These are phyloP conservation scores for Colletotrichum aenigma DNA, from an alignment of 2,329 filamentous ascomycete genomes.

Conservation along the genomic window DNA sequence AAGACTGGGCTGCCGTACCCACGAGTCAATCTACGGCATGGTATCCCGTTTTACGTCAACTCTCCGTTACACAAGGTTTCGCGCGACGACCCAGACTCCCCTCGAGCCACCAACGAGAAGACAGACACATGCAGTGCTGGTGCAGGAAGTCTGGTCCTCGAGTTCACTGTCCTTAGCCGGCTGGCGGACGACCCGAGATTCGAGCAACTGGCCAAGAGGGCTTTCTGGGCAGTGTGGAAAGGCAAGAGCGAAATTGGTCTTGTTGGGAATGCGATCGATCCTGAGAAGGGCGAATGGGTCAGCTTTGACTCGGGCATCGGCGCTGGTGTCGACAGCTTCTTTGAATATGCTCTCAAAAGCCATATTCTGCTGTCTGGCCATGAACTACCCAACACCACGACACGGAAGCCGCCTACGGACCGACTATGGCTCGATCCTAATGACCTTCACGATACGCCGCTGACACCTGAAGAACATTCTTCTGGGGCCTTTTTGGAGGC, in stretches of 20 bases:
- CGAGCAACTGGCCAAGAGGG: constrained; percentile 85
- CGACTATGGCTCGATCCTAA: constrained; percentile 66
- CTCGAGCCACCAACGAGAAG: constrained; percentile 58
- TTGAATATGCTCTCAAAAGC: constrained; percentile 96
- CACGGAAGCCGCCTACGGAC: constrained; percentile 38
- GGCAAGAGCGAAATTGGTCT: constrained; percentile 84
- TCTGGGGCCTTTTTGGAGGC: constrained; percentile 79
- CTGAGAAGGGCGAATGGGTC: constrained; percentile 89
- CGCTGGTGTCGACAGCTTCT: constrained; percentile 96
- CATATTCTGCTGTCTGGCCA: constrained; percentile 87
- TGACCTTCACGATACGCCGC: constrained; percentile 55
- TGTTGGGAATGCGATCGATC: constrained; percentile 90
- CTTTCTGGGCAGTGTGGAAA: constrained; percentile 98
- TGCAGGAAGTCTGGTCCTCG: constrained; percentile 91
- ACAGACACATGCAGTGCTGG: constrained; percentile 97
- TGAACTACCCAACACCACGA: constrained; percentile 57
- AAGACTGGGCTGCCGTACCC: constrained; percentile 92
- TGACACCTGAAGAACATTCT: constrained; percentile 70
- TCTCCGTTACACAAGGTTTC: constrained; percentile 74
- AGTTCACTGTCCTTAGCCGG: constrained; percentile 89
- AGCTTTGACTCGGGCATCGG: constrained; percentile 91
- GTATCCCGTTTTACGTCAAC: constrained; percentile 90
- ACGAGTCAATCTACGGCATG: constrained; percentile 86
- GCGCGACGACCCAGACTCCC: constrained; percentile 39
- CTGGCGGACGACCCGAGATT: constrained; percentile 88